Evolutionary conservation across 257 asterid species (phyloP), one percentile per base, ranked within the genome.

Genomic region (Salvia hispanica): DNA sequence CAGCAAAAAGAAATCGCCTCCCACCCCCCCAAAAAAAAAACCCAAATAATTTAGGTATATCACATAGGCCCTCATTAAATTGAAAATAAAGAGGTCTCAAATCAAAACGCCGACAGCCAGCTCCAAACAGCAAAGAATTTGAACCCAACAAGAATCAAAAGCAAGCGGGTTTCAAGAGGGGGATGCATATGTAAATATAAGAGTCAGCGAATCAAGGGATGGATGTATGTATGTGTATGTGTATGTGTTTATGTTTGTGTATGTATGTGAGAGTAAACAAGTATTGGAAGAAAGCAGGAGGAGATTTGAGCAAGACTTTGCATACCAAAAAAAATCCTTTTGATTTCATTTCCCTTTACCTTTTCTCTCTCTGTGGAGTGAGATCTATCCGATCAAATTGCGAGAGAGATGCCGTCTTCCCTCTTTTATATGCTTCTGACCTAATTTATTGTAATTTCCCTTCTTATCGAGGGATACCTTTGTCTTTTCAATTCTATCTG

Each of bases 221-320:
- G 31, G n/a, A n/a, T n/a, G n/a, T 21, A 21, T 21, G 25, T 21
- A 65, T 47, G 62, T 58, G 28, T 45, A 65, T 66, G 67, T 34
- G 70, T 58, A n/a, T 58, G 46, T 55, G 34, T 51, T 60, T 64
- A 47, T 14, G 70, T 58, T 25, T 25, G 31, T 25, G 31, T 25
- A 12, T 61, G 58, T 64, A 66, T 72, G 59, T 62, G 81, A 68
- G 78, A 74, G 74, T 45, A 55, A 77, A 74, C 59, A 81, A 55
- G 63, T 11, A 76, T 64, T 67, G 72, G 81, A 13, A 71, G 78
- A 69, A 70, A 52, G 72, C 40, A 67, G 64, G 67, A 72, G 81
- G 78, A 78, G 80, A 78, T 70, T 78, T 56, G 81, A 77, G 87
- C 9, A 64, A 78, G 71, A 80, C 31, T 18, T 18, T 25, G 31